phyloP scores from a whole-genome alignment of 2,329 filamentous ascomycete species.

The Fonsecaea monophora region DNA sequence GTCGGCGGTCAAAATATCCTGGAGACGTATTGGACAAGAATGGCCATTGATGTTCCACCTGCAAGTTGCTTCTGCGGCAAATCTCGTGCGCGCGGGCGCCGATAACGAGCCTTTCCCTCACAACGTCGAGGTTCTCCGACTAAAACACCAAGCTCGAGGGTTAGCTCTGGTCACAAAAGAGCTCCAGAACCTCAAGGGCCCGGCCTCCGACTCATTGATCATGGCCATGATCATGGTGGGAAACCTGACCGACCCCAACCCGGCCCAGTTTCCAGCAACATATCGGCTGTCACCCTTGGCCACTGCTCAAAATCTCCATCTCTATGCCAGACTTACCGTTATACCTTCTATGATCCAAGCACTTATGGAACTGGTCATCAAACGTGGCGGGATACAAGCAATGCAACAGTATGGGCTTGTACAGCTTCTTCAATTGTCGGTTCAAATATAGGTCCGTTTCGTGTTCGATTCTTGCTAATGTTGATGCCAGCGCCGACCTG shows the following conservation, averaged over 20 bases:
- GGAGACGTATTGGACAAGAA: constrained; percentile 23
- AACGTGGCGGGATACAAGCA: constrained; percentile 21
- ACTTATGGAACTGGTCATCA: constrained; percentile 15
- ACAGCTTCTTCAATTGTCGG: constrained; percentile 28
- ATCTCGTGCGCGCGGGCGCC: constrained; percentile 22
- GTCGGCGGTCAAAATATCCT: constrained; percentile 19
- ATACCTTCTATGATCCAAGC: constrained; percentile 20
- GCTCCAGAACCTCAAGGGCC: constrained; percentile 17
- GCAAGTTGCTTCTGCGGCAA: constrained; percentile 24
- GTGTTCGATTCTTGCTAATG: constrained; percentile 2
- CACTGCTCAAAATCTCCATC: constrained; percentile 24
- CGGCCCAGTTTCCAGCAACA: constrained; percentile 8
- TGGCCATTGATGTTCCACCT: constrained; percentile 32
- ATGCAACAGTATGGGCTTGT: constrained; percentile 20
- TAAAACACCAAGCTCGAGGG: constrained; percentile 21
- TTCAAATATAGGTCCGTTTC: neutral
- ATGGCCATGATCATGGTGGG: constrained; percentile 29
- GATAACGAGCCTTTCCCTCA: constrained; percentile 4
- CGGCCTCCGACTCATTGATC: constrained; percentile 23
- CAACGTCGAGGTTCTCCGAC: constrained; percentile 16
- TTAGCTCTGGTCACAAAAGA: constrained; percentile 18
- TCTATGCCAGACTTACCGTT: constrained; percentile 20
- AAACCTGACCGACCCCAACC: constrained; percentile 19
- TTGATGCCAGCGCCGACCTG: constrained; percentile 22
- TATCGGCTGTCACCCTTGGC: constrained; percentile 23